Evolutionary conservation across 768 basidiomycete species (phyloP).

Genomic region (Suillus subaureus): DNA sequence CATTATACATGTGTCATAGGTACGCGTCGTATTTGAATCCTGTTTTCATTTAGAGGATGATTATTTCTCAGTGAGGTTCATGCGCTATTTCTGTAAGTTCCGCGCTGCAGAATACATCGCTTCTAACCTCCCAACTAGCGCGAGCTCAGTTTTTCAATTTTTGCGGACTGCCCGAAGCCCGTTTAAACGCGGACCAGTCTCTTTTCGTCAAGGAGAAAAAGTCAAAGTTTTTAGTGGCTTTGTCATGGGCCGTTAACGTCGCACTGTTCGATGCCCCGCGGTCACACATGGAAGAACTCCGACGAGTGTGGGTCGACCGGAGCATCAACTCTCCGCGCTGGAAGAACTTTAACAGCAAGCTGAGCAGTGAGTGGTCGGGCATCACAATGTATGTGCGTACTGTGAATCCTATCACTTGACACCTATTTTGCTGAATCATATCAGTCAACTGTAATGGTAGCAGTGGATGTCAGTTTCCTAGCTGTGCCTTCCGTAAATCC

Average conservation of each 20-base stretch:
- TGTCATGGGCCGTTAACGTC: not conserved
- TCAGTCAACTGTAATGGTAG: slow-evolving; percentile 51
- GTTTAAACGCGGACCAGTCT: slow-evolving; percentile 46
- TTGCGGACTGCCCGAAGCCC: slow-evolving; percentile 48
- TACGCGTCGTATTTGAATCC: not conserved
- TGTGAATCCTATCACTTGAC: not conserved
- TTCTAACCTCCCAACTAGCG: slow-evolving; percentile 10
- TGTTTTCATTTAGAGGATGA: not conserved
- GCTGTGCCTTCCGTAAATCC: slow-evolving; percentile 46
- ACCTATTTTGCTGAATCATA: not conserved
- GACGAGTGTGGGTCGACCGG: slow-evolving; percentile 47
- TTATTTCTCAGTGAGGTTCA: slow-evolving; percentile 39
- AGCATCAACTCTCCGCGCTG: slow-evolving; percentile 41
- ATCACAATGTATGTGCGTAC: slow-evolving; percentile 48
- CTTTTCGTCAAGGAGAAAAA: slow-evolving; percentile 26
- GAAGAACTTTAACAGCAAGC: slow-evolving; percentile 41
- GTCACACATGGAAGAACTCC: slow-evolving; percentile 41
- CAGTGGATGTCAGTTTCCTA: slow-evolving; percentile 56
- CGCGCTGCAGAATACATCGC: not conserved
- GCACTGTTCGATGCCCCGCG: slow-evolving; percentile 47
- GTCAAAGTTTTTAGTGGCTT: slow-evolving; percentile 8
- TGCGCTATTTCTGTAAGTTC: slow-evolving; percentile 45
- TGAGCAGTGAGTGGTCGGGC: slow-evolving; percentile 50
- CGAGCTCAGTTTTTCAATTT: slow-evolving; percentile 45
- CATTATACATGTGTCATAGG: slow-evolving; percentile 9